phyloP scores from a whole-genome alignment of 805 yeast species.

The Saccharomyces eubayanus region DNA sequence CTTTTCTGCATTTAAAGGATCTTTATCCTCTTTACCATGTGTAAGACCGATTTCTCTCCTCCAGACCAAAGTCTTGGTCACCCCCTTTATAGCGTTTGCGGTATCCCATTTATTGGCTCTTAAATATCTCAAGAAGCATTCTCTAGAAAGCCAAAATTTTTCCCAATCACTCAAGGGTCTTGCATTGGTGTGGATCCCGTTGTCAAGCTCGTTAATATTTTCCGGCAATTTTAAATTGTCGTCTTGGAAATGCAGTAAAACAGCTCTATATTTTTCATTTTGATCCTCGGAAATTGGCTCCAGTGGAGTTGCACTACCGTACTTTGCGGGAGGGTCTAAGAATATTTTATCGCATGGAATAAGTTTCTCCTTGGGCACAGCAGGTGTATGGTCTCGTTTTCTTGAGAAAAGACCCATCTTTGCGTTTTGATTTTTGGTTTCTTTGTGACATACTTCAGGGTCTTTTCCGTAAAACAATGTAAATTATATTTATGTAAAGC shows the following conservation, averaged over 20 bases:
- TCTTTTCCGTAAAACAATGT: not conserved
- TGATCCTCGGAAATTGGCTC: slow-evolving; percentile 16
- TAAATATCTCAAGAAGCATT: slow-evolving; percentile 44
- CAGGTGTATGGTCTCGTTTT: slow-evolving; percentile 8
- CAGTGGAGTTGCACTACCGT: slow-evolving; percentile 12
- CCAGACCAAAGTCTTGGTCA: slow-evolving; percentile 45
- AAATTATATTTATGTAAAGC: not conserved
- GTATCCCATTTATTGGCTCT: slow-evolving; percentile 46
- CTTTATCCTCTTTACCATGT: slow-evolving; percentile 30
- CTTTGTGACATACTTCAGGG: not conserved
- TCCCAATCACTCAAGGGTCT: slow-evolving; percentile 31
- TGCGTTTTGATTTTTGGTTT: not conserved
- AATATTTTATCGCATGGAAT: slow-evolving; percentile 19
- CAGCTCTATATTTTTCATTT: slow-evolving; percentile 10
- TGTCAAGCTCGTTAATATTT: slow-evolving; percentile 33
- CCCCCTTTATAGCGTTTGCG: slow-evolving; percentile 36
- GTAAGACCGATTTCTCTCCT: slow-evolving; percentile 44
- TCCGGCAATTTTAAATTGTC: slow-evolving; percentile 14
- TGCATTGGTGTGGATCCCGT: slow-evolving; percentile 3
- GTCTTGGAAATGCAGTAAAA: slow-evolving; percentile 17
- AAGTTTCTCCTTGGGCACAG: slow-evolving; percentile 11
- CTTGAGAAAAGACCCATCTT: slow-evolving; percentile 25
- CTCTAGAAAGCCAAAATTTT: slow-evolving; percentile 38
- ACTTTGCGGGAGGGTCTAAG: slow-evolving; percentile 17
- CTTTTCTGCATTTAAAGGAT: slow-evolving; percentile 34